Evolutionary conservation across 306 rosid species (phyloP), one percentile per base, ranked within the genome.

Genomic region (Biancaea sappan): DNA sequence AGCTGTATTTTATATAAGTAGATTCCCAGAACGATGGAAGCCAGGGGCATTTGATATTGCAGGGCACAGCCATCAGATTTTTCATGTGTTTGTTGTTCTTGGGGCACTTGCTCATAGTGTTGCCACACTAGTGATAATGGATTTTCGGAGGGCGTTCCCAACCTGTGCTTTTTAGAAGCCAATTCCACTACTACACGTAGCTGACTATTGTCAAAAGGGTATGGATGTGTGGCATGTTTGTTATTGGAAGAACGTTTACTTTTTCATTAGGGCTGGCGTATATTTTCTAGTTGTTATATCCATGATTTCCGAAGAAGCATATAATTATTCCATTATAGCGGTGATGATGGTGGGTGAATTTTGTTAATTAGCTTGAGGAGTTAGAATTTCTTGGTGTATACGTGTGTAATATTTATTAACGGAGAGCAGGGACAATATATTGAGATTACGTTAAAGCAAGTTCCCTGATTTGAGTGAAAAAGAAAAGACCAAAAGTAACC

Each of bases 31-130:
- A 66, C 51, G 85, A 77, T 92, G 96, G 97, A 89, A 87, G 79
- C 99, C 96, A 0, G 99, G 96, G 65, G 83, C 87, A 16, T 94
- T 94, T 4, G 97, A 94, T 73, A 80, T 94, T 80, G 96, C 95
- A 11, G 95, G 97, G 16, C 99, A 94, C 47, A 94, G 97, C 85
- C 99, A 94, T 73, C 99, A 94, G 89, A 82, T 94, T 24, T 94
- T 94, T 78, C 97, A 94, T 56, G 80, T 86, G 38, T 88, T 94
- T 73, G 97, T 92, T 44, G 93, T 91, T 69, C 85, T 94, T 1
- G 97, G 94, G 47, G 98, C 96, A 0, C 89, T 94, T 62, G 84
- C 90, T 10, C 99, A 91, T 52, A 56, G 84, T 48, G 74, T 71
- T 29, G 99, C 99, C 12, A 92, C 96, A 0, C 79, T 90, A 6